Base-by-base conservation (phyloP, 2,329 filamentous ascomycete species). In the Rhinocladiella similis region DNA sequence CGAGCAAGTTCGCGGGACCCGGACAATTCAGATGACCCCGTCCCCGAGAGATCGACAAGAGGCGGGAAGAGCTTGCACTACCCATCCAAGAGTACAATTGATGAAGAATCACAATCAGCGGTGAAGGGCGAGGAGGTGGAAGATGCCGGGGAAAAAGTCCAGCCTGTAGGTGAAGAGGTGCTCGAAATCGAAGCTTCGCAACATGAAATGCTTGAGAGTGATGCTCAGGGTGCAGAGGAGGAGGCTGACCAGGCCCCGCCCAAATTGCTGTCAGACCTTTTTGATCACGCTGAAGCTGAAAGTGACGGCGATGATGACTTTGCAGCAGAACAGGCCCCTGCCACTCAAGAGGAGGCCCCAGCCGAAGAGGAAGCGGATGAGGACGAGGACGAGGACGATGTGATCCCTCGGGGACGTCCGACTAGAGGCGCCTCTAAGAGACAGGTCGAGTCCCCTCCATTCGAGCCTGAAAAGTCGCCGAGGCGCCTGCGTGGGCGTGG, bases 361-460 rank as follows among this genome's bases (percentile, higher is more conserved):
- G 72, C 66, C 18, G 68, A 70, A 20, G 65, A 65, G 10, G 71
- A 72, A 29, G 33, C 22, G n/a, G 51, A 56, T 9, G 73, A 81
- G 3, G 77, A 78, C n/a, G 77, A 80, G n/a, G 80, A 83, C 9
- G 83, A 85, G 55, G 82, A 83, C 38, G 73, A 70, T 3, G 80
- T 83, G 5, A 73, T 80, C 16, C 75, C 74, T 39, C 72, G 78
- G 59, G 75, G 79, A 57, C 75, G 78, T 62, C 71, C 51, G 49
- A 67, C 65, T 12, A 59, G 67, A 39, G 63, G 59, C 9, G 65
- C 68, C 12, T 66, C 67, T 35, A 67, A 65, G 38, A 67, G 67
- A 42, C 65, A 67, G 42, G 66, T 64, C 9, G 68, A 67, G 22
- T 67, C 67, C 19, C 69, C 71, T 29, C 68, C 69, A 29, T 68